These are phyloP conservation scores for Vanrija pseudolonga DNA, from an alignment of 1,284 basidiomycete species.

Conservation along the genomic window DNA sequence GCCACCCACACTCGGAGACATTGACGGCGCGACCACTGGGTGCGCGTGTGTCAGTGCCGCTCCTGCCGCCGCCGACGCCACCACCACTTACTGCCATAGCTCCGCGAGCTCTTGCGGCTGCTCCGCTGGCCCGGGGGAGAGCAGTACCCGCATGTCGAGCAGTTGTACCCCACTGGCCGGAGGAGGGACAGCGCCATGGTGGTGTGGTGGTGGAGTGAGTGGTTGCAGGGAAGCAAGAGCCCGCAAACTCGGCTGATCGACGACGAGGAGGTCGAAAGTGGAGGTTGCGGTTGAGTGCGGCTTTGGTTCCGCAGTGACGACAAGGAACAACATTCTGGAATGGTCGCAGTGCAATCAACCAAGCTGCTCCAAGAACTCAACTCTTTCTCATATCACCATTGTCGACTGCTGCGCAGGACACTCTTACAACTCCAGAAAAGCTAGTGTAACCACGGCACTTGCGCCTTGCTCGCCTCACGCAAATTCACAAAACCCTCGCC, in stretches of 20 bases:
- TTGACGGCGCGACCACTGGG: constrained; percentile 21
- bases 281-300: background rate
- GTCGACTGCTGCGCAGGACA: too few relatives aligned
- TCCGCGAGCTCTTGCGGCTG: constrained; percentile 30
- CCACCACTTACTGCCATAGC: constrained; percentile 50
- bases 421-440: too few relatives aligned
- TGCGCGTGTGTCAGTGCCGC: constrained; percentile 5
- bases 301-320: too few relatives aligned
- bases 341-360: too few relatives aligned
- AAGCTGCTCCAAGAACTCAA: too few relatives aligned
- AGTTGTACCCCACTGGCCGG: constrained; percentile 35
- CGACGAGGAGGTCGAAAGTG: background rate
- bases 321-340: too few relatives aligned
- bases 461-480: background rate
- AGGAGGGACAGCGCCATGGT: constrained; percentile 28
- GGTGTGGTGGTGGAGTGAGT: background rate
- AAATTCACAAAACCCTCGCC: background rate
- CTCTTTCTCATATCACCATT: too few relatives aligned
- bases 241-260: background rate
- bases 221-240: too few relatives aligned
- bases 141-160: constrained; percentile 53
- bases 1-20: constrained; percentile 28
- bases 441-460: background rate
- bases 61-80: constrained; percentile 11
- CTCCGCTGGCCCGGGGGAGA: constrained; percentile 41